A percentile compares a stretch with the other conserved stretches of the same genome.
These are phyloP conservation scores for Kalanchoe fedtschenkoi DNA, from an alignment of 164 flowering plant genomes.

Conservation along the genomic window DNA sequence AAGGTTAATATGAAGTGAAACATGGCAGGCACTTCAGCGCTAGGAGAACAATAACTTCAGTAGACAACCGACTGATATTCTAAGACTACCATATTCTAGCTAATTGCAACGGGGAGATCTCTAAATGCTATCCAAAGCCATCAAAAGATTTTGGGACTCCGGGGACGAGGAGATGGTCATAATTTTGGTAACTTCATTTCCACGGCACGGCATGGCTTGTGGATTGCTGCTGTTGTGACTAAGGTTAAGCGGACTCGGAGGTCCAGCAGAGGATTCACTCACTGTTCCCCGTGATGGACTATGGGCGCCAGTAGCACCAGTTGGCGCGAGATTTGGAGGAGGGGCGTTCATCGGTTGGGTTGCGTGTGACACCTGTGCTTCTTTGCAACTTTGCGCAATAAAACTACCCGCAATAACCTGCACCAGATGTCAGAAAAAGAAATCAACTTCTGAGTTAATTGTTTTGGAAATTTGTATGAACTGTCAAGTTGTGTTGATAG, in stretches of 20 bases:
- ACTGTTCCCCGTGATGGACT: constrained; percentile 72
- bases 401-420: constrained; percentile 91
- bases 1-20: no score
- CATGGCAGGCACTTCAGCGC: no score
- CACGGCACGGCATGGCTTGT: constrained; percentile 38
- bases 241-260: constrained; percentile 75
- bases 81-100: no score
- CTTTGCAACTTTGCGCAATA: constrained; percentile 44
- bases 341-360: constrained; percentile 32
- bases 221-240: constrained; percentile 39
- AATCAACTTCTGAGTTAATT: neutral
- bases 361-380: constrained; percentile 23
- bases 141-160: neutral
- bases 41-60: no score
- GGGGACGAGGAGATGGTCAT: neutral
- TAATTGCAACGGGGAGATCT: neutral
- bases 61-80: no score
- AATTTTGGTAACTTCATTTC: constrained; percentile 28
- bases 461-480: neutral
- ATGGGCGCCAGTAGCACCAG: constrained; percentile 33
- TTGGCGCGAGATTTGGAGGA: constrained; percentile 19
- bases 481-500: neutral
- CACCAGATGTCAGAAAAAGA: constrained; percentile 4
- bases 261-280: constrained; percentile 84
- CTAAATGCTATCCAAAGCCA: neutral